phyloP scores from a whole-genome alignment of 495 filamentous ascomycete genomes.

The Neurospora tetraspora region DNA sequence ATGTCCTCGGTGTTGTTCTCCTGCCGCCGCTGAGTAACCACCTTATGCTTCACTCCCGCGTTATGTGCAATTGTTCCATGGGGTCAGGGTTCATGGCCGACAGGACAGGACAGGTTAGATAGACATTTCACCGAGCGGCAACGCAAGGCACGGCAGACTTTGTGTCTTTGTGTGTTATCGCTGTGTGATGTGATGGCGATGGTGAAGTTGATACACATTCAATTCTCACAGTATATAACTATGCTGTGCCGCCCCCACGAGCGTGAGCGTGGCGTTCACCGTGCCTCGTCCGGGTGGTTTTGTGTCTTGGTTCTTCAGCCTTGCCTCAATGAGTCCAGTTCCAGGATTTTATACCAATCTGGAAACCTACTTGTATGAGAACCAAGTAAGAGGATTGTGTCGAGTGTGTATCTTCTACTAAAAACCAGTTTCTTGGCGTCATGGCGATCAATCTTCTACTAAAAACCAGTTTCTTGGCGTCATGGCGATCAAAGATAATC shows the following conservation, averaged over 20 bases:
- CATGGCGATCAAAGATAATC: background rate
- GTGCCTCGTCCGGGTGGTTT: background rate
- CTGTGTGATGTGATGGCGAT: background rate
- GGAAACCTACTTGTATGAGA: background rate
- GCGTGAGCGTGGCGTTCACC: background rate
- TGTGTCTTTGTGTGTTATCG: background rate
- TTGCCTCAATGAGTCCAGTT: background rate
- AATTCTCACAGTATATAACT: background rate
- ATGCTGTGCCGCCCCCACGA: background rate
- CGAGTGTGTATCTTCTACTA: background rate
- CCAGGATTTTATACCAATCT: background rate
- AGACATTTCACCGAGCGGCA: background rate
- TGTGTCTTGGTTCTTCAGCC: background rate
- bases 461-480: background rate
- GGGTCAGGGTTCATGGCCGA: too few relatives aligned
- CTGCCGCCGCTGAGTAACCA: background rate
- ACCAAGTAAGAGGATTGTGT: background rate
- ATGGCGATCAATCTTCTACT: background rate
- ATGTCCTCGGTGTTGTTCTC: background rate
- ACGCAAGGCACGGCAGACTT: background rate
- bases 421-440: background rate
- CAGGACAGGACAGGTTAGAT: background rate
- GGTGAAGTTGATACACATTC: background rate
- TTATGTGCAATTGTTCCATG: too few relatives aligned
- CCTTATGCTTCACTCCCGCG: background rate